Conservation (phyloP, 352 stramenopile genomes). For the Albugo candida region DNA sequence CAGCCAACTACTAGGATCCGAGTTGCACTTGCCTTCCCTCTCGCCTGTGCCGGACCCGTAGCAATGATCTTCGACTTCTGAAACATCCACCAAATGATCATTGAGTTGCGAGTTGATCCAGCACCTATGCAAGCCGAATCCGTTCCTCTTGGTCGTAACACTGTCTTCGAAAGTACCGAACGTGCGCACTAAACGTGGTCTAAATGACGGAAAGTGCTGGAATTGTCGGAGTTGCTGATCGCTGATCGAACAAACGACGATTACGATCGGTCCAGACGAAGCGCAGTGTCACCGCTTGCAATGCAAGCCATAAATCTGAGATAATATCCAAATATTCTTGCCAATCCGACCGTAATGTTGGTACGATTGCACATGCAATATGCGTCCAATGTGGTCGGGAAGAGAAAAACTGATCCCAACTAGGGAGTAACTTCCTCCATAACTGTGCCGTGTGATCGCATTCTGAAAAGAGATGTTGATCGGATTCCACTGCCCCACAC, state of each 20-base stretch:
- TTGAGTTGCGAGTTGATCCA: too few species aligned
- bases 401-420: too few species aligned
- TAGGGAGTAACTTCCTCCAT: background rate
- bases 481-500: conserved; percentile 2
- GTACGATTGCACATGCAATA: background rate
- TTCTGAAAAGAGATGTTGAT: conserved; percentile 6
- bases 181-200: conserved; percentile 1
- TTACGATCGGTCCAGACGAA: conserved; percentile 6
- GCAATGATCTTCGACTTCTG: too few species aligned
- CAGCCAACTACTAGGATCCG: too few species aligned
- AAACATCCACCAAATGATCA: too few species aligned
- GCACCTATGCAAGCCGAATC: too few species aligned
- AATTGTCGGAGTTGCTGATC: background rate
- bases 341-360: background rate
- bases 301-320: conserved; percentile 1
- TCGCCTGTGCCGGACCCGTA: too few species aligned
- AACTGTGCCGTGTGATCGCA: conserved; percentile 1
- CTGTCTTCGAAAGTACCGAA: background rate
- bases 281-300: conserved; percentile 2
- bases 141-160: too few species aligned
- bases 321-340: background rate
- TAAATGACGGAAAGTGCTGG: conserved; percentile 2
- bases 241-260: conserved; percentile 1
- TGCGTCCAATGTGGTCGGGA: background rate
- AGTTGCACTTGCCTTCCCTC: too few species aligned